Conservation (phyloP, 169 alveolate species). For the Eimeria praecox region DNA sequence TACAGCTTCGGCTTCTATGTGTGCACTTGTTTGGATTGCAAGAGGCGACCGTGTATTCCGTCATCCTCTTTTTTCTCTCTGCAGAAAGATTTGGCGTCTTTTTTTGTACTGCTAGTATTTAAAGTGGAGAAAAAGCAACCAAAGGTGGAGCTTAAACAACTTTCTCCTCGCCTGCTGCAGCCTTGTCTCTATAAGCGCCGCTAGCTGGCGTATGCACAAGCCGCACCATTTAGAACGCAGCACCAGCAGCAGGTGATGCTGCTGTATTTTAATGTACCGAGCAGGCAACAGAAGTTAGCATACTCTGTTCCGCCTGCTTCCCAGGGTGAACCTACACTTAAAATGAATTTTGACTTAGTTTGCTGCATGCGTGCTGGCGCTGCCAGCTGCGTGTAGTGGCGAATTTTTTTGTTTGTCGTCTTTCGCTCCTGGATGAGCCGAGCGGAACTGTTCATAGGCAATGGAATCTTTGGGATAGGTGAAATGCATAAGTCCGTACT, state of each 20-base stretch:
- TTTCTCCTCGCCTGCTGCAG: conserved; percentile 48
- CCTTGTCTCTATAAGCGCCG: conserved; percentile 78
- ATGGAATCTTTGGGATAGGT: conserved; percentile 82
- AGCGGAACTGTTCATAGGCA: conserved; percentile 28
- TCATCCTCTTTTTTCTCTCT: not conserved
- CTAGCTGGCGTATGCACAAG: conserved; percentile 4
- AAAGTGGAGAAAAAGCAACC: not conserved
- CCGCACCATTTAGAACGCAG: not conserved
- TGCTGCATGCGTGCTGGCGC: not conserved
- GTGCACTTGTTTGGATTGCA: not conserved
- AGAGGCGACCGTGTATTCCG: not conserved
- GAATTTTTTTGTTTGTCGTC: not conserved
- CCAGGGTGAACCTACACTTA: not conserved
- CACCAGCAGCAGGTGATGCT: conserved; percentile 23
- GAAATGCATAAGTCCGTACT: conserved; percentile 90
- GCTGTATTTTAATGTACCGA: not conserved
- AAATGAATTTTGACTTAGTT: not conserved
- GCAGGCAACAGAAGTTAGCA: not conserved
- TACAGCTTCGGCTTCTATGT: not conserved
- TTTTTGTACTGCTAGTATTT: conserved; percentile 63
- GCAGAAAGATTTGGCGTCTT: conserved; percentile 60
- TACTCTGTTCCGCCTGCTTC: not conserved
- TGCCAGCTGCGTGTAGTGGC: not conserved
- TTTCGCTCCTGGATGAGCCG: not conserved
- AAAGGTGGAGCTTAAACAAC: not conserved